These are phyloP conservation scores for Daldinia concentrica DNA, from an alignment of 495 filamentous ascomycete genomes.

Conservation along the genomic window DNA sequence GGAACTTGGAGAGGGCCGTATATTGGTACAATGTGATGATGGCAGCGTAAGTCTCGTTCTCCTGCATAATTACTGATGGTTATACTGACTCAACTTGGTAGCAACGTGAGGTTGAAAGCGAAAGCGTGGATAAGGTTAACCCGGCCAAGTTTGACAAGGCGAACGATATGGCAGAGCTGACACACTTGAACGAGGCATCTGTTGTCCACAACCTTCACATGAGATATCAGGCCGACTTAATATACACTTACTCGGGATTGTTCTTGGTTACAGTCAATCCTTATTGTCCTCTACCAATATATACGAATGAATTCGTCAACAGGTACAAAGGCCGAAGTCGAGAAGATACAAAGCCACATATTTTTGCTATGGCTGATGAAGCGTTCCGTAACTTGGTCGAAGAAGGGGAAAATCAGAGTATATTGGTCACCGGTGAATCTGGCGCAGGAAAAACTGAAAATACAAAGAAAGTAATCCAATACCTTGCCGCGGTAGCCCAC, in stretches of 20 bases:
- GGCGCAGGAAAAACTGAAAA: conserved; percentile 99
- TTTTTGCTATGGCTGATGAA: conserved; percentile 98
- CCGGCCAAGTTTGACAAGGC: conserved; percentile 99
- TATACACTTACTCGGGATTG: conserved; percentile 98
- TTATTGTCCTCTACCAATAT: conserved; percentile 93
- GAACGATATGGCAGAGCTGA: conserved; percentile 98
- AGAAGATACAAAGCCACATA: conserved; percentile 96
- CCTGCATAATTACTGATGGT: not conserved
- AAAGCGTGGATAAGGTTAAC: conserved; percentile 97
- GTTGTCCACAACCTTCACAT: conserved; percentile 97
- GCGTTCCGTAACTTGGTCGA: conserved; percentile 96
- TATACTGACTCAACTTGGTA: conserved; percentile 50
- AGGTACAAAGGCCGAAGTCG: conserved; percentile 91
- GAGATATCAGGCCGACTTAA: conserved; percentile 92
- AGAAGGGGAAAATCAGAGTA: conserved; percentile 95
- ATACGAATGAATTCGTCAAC: conserved; percentile 94
- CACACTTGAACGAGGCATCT: conserved; percentile 95
- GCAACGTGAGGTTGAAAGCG: conserved; percentile 86
- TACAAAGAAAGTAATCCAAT: conserved; percentile 99
- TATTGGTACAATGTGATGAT: conserved; percentile 93
- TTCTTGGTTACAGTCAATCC: conserved; percentile 98
- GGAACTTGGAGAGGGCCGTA: conserved; percentile 69
- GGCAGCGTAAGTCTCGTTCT: conserved; percentile 72
- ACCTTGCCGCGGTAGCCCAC: conserved; percentile 91
- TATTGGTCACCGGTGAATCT: conserved; percentile 97